Evolutionary conservation across 495 filamentous ascomycete genomes (phyloP).

Genomic region (Ramalina intermedia): DNA sequence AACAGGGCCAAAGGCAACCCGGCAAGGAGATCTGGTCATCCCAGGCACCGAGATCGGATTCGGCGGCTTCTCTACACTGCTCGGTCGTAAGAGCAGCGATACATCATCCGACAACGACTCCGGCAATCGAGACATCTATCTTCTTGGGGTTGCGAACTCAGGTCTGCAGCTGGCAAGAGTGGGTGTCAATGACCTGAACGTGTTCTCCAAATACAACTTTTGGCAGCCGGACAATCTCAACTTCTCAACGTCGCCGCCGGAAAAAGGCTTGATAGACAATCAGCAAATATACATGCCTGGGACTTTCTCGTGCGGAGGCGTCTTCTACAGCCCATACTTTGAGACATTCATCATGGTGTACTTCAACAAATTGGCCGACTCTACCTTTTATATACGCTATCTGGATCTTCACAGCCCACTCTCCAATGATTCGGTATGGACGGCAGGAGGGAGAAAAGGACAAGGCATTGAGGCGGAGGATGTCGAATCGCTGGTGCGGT

Average conservation of each 20-base stretch:
- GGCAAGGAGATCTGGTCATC: slow-evolving; percentile 17
- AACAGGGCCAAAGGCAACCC: slow-evolving; percentile 11
- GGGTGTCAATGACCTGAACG: slow-evolving; percentile 11
- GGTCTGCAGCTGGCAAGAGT: slow-evolving; percentile 17
- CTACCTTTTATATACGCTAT: slow-evolving; percentile 19
- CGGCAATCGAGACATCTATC: slow-evolving; percentile 14
- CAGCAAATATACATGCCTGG: slow-evolving; percentile 15
- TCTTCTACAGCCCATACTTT: slow-evolving; percentile 23
- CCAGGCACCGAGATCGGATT: slow-evolving; percentile 14
- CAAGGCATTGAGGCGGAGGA: slow-evolving; percentile 17
- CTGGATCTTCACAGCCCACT: slow-evolving; percentile 15
- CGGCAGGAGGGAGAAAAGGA: slow-evolving; percentile 11
- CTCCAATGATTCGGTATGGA: slow-evolving; percentile 7
- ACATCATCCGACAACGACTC: not conserved
- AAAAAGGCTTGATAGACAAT: slow-evolving; percentile 5
- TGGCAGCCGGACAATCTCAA: slow-evolving; percentile 10
- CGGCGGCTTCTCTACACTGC: slow-evolving; percentile 14
- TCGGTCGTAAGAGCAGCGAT: slow-evolving; percentile 11
- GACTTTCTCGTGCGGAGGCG: slow-evolving; percentile 17
- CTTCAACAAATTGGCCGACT: slow-evolving; percentile 20
- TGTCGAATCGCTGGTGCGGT: slow-evolving; percentile 17
- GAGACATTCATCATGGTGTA: slow-evolving; percentile 21
- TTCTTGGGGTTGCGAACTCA: slow-evolving; percentile 10
- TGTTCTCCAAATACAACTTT: slow-evolving; percentile 12
- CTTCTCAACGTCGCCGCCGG: slow-evolving; percentile 10